Base-by-base conservation (phyloP, 2,329 filamentous ascomycete species). In the Fusarium nodosum region DNA sequence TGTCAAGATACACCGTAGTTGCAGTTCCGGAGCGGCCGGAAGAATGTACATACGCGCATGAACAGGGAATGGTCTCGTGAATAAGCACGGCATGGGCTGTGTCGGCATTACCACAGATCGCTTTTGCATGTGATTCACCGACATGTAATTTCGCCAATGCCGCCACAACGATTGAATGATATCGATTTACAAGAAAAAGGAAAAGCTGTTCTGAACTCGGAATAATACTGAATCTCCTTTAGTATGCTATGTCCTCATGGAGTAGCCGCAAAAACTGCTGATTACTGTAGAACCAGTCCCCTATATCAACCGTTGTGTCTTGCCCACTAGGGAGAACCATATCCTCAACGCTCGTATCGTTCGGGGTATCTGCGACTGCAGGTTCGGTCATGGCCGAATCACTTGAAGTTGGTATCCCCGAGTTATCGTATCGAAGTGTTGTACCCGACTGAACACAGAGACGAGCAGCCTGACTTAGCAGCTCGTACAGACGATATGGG, bases 381-480 rank as follows among this genome's bases (percentile, higher is more conserved):
- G 34, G 3, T 12, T 46, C 33, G 11, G 18, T 11, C 12, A 56
- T 42, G 1, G 28, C 8, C 2, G 26, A 16, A 2, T 48, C 33
- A 18, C 26, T 34, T 1, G 26, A 22, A 24, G 6, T 48, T 5
- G 42, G 6, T 5, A 20, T 4, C 18, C n/a, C 12, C 3, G 9
- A 6, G 0, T 15, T 13, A 3, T 16, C 8, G 9, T 56, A 13
- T 1, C 18, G 28, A 3, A 45, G 4, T 5, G 16, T 7, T 1
- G 31, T 9, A 5, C 34, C 24, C 5, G 53, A 50, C 11, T 73
- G 56, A 26, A 78, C 64, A 36, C 76, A 75, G 4, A 78, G 64
- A 5, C 72, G 71, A 5, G 79, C 77, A 44, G 77, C 74, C 52
- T 76, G 68, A 24, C 76, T 77, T 1, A 81, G 74, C 3, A 81